Evolutionary conservation across 2,329 filamentous ascomycete species (phyloP).

Genomic region (Fusarium siculi): DNA sequence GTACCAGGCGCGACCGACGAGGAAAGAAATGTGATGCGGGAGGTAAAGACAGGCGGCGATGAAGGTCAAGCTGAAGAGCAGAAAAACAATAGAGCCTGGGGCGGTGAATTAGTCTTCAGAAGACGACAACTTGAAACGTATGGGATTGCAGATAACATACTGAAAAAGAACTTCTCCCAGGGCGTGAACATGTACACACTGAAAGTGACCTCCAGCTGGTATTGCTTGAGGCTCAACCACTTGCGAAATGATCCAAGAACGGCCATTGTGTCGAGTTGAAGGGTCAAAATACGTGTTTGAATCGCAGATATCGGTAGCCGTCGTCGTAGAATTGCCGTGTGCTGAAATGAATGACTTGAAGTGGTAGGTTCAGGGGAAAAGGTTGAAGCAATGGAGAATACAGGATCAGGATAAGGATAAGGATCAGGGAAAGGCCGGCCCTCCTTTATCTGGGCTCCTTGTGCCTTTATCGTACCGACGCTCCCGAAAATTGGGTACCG

Average conservation of each 20-base stretch:
- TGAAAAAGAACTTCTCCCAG: slow-evolving; percentile 96
- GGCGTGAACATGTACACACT: slow-evolving; percentile 97
- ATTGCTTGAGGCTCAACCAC: slow-evolving; percentile 94
- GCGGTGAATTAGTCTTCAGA: slow-evolving; percentile 44
- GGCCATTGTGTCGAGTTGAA: slow-evolving; percentile 43
- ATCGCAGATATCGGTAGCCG: not conserved
- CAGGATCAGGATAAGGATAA: slow-evolving; percentile 16
- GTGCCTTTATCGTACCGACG: slow-evolving; percentile 34
- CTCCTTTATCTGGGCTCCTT: slow-evolving; percentile 25
- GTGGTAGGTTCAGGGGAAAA: slow-evolving; percentile 29
- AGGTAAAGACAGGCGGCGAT: slow-evolving; percentile 93
- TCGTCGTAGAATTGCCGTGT: slow-evolving; percentile 2
- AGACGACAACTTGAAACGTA: not conserved
- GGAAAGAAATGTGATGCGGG: slow-evolving; percentile 86
- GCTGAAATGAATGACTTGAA: not conserved
- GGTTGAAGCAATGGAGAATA: slow-evolving; percentile 18
- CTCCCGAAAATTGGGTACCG: slow-evolving; percentile 36
- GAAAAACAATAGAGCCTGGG: slow-evolving; percentile 90
- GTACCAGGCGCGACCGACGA: slow-evolving; percentile 89
- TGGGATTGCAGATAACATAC: slow-evolving; percentile 64
- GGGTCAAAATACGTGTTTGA: not conserved
- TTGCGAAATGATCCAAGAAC: slow-evolving; percentile 69
- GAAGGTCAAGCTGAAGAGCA: slow-evolving; percentile 85
- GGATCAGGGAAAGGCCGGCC: not conserved
- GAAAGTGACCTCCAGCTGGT: slow-evolving; percentile 98